Percentiles rank a stretch among this genome's conserved stretches.
These are phyloP conservation scores for Xylaria sp. DNA, from an alignment of 495 filamentous ascomycete genomes.

Conservation along the genomic window DNA sequence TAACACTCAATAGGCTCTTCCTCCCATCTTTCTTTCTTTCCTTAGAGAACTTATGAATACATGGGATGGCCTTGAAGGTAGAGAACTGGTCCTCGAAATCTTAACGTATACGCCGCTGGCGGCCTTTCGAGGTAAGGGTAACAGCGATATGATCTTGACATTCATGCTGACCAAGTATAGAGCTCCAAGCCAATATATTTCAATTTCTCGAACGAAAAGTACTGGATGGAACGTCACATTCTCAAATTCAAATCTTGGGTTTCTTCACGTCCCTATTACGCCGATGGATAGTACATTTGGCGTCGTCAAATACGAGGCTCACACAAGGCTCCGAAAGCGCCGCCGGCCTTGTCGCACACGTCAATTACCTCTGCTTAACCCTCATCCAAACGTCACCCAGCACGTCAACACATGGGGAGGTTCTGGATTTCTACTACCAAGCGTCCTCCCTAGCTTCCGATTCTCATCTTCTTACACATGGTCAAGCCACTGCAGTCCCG, in stretches of 20 bases:
- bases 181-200: constrained; percentile 58
- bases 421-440: constrained; percentile 75
- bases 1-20: constrained; percentile 58
- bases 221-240: constrained; percentile 56
- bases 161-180: constrained; percentile 46
- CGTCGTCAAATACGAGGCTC: constrained; percentile 39
- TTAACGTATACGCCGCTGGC: constrained; percentile 68
- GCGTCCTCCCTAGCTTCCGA: constrained; percentile 63
- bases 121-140: constrained; percentile 60
- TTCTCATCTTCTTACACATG: constrained; percentile 41
- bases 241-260: constrained; percentile 63
- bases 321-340: constrained; percentile 45
- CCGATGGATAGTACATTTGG: constrained; percentile 66
- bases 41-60: constrained; percentile 63
- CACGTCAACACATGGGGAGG: constrained; percentile 50
- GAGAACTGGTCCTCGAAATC: constrained; percentile 67
- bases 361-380: constrained; percentile 68
- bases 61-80: constrained; percentile 74
- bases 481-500: constrained; percentile 61
- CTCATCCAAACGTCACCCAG: constrained; percentile 58
- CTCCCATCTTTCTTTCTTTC: constrained; percentile 67
- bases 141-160: constrained; percentile 16
- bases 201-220: constrained; percentile 64
- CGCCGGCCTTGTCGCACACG: constrained; percentile 59
- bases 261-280: constrained; percentile 76